phyloP scores from a whole-genome alignment of 2,329 filamentous ascomycete genomes.

The Penicillium sp. region DNA sequence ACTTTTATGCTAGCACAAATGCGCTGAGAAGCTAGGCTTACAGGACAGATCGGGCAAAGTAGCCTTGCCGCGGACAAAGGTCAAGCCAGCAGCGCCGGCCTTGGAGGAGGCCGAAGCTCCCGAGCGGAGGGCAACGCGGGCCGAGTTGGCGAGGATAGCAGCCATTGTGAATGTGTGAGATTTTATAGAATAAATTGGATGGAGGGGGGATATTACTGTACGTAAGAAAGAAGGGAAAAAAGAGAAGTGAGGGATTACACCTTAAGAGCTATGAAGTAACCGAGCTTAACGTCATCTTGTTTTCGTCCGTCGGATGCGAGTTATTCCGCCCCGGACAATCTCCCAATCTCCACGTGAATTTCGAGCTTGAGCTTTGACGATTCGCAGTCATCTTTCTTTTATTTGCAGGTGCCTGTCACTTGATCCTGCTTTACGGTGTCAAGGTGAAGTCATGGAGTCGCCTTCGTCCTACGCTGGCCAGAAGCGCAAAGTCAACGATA shows the following conservation, averaged over 20 bases:
- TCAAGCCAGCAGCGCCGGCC: slow-evolving; percentile 67
- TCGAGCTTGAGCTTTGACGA: slow-evolving; percentile 9
- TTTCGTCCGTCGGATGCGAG: slow-evolving; percentile 15
- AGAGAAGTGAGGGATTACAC: slow-evolving; percentile 4
- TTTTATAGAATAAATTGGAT: neutral
- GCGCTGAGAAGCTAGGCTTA: slow-evolving; percentile 43
- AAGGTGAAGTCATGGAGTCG: slow-evolving; percentile 30
- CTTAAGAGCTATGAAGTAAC: slow-evolving; percentile 24
- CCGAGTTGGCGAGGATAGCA: slow-evolving; percentile 70
- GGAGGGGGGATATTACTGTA: slow-evolving; percentile 6
- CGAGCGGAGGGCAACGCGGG: slow-evolving; percentile 71
- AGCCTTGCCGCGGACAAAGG: slow-evolving; percentile 82
- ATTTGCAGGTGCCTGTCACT: slow-evolving; percentile 1
- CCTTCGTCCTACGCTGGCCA: slow-evolving; percentile 35
- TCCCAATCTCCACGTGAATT: slow-evolving; percentile 21
- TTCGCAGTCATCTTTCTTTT: neutral
- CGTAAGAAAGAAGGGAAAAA: slow-evolving; percentile 11
- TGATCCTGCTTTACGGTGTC: neutral
- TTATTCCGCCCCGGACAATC: slow-evolving; percentile 14
- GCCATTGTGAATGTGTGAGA: slow-evolving; percentile 59
- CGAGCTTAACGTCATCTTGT: slow-evolving; percentile 28
- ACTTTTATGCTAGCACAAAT: neutral
- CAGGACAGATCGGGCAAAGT: slow-evolving; percentile 87
- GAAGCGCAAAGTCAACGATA: slow-evolving; percentile 44
- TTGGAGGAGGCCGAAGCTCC: slow-evolving; percentile 56